A percentile compares a stretch with the other conserved stretches of the same genome.
These are phyloP conservation scores for Russula sp. DNA, from an alignment of 768 basidiomycete genomes.

Conservation along the genomic window DNA sequence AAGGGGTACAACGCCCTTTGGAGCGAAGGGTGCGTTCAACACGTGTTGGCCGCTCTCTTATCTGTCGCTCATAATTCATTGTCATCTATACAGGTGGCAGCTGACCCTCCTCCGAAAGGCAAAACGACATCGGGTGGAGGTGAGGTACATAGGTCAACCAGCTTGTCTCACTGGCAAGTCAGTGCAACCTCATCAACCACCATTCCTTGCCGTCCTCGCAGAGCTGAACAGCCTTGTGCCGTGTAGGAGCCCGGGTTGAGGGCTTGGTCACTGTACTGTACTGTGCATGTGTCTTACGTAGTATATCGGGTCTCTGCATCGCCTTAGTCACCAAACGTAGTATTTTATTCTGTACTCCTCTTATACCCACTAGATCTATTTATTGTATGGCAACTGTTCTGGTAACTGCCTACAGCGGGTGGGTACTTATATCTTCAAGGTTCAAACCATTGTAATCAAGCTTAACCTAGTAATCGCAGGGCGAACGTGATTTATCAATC, in stretches of 20 bases:
- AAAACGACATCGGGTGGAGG: conserved; percentile 57
- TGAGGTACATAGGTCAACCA: conserved; percentile 63
- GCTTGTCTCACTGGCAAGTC: conserved; percentile 49
- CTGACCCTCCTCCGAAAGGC: conserved; percentile 59
- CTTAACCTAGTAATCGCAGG: not conserved
- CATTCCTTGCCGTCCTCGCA: conserved; percentile 62
- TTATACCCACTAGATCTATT: conserved; percentile 3
- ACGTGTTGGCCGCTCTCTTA: not conserved
- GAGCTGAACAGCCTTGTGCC: conserved; percentile 26
- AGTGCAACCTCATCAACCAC: conserved; percentile 46
- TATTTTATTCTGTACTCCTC: not conserved
- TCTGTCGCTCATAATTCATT: not conserved
- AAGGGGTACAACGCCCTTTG: conserved; percentile 60
- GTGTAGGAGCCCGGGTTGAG: not conserved
- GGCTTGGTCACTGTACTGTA: not conserved
- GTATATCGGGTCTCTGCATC: conserved; percentile 12
- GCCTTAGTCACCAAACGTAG: not conserved
- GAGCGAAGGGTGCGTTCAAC: conserved; percentile 51
- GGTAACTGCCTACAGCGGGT: too few relatives aligned
- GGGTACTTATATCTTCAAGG: too few relatives aligned
- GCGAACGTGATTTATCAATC: too few relatives aligned
- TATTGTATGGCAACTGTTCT: conserved; percentile 5
- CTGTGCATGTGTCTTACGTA: conserved; percentile 2
- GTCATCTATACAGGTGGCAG: conserved; percentile 47
- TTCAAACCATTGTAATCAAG: not conserved